Base-by-base conservation (phyloP, 2,329 filamentous ascomycete genomes). In the Microascus cirrosus region DNA sequence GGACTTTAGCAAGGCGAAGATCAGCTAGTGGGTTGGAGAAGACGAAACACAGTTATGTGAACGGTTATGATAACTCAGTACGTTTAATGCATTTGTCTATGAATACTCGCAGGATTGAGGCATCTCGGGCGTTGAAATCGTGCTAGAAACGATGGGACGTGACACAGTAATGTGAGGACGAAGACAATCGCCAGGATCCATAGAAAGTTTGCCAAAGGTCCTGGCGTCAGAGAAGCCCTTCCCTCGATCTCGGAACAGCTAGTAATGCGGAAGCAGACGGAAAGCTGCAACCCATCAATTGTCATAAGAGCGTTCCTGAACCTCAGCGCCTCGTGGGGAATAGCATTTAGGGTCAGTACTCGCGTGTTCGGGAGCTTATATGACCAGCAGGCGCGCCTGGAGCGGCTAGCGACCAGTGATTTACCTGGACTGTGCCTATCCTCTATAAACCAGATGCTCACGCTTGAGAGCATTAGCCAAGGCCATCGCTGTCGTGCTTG, bases 1-100 rank as follows among this genome's bases (percentile, higher is more conserved):
- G 80, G 85, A 88, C 69, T 87, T 88, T 65, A 83, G 77, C 69
- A 86, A 87, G 54, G 85, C 84, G 62, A 85, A 87, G 75, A 81
- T 87, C 59, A 78, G 73, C 66, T 84, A 73, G 65, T 54, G 39
- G 45, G 20, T 10, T 15, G n/a, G 32, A 28, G 28, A 24, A 15
- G 18, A 8, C 11, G 18, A 10, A 6, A 28, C 36, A 13, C n/a
- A 24, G 45, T 6, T 24, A 50, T 22, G 45, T 6, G 45, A 11
- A 22, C 22, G n/a, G 22, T n/a, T 50, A 22, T 20, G 22, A 20
- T 13, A 50, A 6, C 24, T 3, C 20, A 50, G 28, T 8, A 50
- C 45, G 12, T 22, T 4, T 22, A 50, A 24, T 50, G 22, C 22
- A 24, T 50, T n/a, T 50, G 45, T 3, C 45, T 50, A 11, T 20